A percentile compares a stretch with the other conserved stretches of the same genome.
Evolutionary conservation across 1,284 basidiomycete genomes (phyloP).

Genomic region (Ceratobasidium sp.): DNA sequence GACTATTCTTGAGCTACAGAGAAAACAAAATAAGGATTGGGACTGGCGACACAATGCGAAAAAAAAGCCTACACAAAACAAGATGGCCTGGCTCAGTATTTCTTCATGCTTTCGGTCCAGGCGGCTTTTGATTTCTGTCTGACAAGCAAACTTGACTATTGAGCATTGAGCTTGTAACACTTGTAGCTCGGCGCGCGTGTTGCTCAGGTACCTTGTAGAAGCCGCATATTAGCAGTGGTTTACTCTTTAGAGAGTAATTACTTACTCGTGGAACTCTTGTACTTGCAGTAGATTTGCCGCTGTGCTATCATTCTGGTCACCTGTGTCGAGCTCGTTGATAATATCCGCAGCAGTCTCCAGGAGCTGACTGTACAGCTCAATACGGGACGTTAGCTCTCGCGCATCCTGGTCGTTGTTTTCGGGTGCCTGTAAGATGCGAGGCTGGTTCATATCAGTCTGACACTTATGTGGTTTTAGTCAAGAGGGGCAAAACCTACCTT

Average conservation of each 20-base stretch:
- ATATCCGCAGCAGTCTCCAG: neutral
- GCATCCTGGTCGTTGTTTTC: neutral
- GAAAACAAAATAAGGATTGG: neutral
- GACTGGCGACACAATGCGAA: neutral
- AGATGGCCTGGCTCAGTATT: neutral
- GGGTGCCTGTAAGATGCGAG: neutral
- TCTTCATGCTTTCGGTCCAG: neutral
- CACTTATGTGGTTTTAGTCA: neutral
- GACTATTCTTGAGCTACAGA: neutral
- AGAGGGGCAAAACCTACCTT: neutral
- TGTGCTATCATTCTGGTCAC: neutral
- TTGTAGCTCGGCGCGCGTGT: neutral
- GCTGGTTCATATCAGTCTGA: neutral
- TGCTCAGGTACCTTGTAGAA: neutral
- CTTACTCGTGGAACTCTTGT: neutral
- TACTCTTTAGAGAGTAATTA: neutral
- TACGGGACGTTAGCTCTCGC: neutral
- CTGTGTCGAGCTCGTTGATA: neutral
- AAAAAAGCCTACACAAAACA: neutral
- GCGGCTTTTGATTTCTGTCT: neutral
- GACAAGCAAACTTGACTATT: neutral
- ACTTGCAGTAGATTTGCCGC: neutral
- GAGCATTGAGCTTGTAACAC: neutral
- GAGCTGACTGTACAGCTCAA: neutral
- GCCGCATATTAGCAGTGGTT: neutral